phyloP scores from a whole-genome alignment of 257 asterid genomes.

The Nicotiana otophora region DNA sequence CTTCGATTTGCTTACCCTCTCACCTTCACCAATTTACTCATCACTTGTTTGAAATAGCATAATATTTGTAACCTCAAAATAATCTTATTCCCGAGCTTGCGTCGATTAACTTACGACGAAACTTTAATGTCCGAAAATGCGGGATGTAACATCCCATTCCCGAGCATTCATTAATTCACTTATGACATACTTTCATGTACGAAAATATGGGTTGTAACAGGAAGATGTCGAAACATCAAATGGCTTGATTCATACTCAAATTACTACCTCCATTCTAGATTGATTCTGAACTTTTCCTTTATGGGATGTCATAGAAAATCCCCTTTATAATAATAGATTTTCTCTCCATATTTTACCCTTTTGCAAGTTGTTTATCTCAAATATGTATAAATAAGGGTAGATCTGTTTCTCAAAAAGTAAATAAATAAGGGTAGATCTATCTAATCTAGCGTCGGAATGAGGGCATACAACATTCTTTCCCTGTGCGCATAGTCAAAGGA shows the following conservation, averaged over 20 bases:
- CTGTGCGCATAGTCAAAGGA: background rate
- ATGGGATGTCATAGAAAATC: background rate
- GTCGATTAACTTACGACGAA: too few species aligned
- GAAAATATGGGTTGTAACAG: too few species aligned
- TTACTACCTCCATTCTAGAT: background rate
- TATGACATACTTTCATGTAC: too few species aligned
- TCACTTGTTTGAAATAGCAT: too few species aligned
- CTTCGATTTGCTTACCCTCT: too few species aligned
- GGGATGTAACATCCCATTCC: too few species aligned
- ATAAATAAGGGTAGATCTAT: background rate
- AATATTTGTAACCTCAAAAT: too few species aligned
- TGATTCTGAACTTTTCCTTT: background rate
- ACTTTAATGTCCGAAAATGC: too few species aligned
- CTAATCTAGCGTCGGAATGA: background rate
- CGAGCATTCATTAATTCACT: too few species aligned
- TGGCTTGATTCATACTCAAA: background rate
- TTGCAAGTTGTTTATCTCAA: background rate
- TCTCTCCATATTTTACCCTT: background rate
- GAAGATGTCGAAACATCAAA: background rate
- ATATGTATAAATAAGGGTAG: background rate
- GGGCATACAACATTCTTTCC: background rate
- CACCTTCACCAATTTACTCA: too few species aligned
- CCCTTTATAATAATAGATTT: background rate
- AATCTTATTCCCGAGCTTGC: too few species aligned
- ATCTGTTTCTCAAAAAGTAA: background rate